Conservation (phyloP, 805 yeast genomes). For the Hanseniaspora thailandica region DNA sequence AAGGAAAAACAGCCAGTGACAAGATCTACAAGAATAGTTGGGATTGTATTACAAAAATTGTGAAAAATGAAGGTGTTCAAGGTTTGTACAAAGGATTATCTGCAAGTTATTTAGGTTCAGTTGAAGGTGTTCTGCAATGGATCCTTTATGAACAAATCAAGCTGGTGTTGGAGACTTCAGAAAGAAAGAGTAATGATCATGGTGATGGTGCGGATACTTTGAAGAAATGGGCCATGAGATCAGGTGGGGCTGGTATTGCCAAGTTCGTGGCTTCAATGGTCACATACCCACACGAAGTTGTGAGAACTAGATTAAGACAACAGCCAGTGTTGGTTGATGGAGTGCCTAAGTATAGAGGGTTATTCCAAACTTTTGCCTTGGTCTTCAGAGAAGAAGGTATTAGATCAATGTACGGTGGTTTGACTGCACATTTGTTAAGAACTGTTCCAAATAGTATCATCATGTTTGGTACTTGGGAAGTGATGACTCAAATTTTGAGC, state of each 20-base stretch:
- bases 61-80: constrained; percentile 62
- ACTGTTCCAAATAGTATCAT: constrained; percentile 96
- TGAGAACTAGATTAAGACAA: constrained; percentile 88
- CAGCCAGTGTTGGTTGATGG: constrained; percentile 73
- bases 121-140: constrained; percentile 92
- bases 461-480: constrained; percentile 99
- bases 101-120: constrained; percentile 88
- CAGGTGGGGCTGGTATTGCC: constrained; percentile 96
- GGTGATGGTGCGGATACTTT: constrained; percentile 42
- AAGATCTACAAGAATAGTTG: constrained; percentile 68
- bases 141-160: constrained; percentile 93
- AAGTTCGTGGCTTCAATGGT: constrained; percentile 83
- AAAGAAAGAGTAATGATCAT: constrained; percentile 25
- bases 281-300: constrained; percentile 95
- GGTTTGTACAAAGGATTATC: constrained; percentile 85
- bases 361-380: constrained; percentile 72
- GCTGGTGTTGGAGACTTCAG: constrained; percentile 41
- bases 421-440: constrained; percentile 90
- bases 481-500: constrained; percentile 51
- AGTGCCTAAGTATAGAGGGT: constrained; percentile 75
- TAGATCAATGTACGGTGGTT: constrained; percentile 88
- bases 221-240: constrained; percentile 85
- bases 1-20: constrained; percentile 39
- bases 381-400: constrained; percentile 89
- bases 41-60: constrained; percentile 66